phyloP scores from a whole-genome alignment of 495 filamentous ascomycete species.

The Jackrogersella minutella region DNA sequence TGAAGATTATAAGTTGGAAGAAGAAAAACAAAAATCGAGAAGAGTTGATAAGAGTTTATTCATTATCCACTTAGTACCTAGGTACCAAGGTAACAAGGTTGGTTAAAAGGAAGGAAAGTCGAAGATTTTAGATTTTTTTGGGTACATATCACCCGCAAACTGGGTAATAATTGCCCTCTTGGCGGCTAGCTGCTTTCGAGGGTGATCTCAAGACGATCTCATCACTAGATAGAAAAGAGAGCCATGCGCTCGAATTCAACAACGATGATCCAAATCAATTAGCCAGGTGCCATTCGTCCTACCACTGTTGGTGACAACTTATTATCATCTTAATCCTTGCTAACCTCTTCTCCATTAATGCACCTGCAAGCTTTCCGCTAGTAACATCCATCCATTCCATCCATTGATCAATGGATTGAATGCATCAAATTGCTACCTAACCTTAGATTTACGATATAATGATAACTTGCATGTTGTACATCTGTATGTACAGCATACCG shows the following conservation, averaged over 20 bases:
- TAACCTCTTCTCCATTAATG: slow-evolving; percentile 8
- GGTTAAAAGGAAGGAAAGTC: slow-evolving; percentile 5
- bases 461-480: slow-evolving; percentile 18
- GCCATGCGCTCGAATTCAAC: slow-evolving; percentile 23
- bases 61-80: background rate
- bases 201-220: slow-evolving; percentile 41
- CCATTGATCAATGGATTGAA: too few relatives aligned
- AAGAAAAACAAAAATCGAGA: background rate
- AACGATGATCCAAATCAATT: slow-evolving; percentile 42
- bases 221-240: slow-evolving; percentile 27
- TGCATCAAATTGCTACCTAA: background rate
- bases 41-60: background rate
- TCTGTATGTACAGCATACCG: background rate
- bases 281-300: slow-evolving; percentile 4
- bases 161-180: slow-evolving; percentile 27
- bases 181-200: slow-evolving; percentile 33
- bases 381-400: background rate
- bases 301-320: background rate
- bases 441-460: slow-evolving; percentile 19
- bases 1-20: background rate
- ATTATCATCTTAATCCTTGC: slow-evolving; percentile 2
- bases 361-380: background rate
- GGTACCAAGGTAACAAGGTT: too few relatives aligned
- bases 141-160: background rate
- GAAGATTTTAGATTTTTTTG: slow-evolving; percentile 10